A percentile compares a stretch with the other conserved stretches of the same genome.
phyloP scores from a whole-genome alignment of 495 filamentous ascomycete genomes.

The Neurospora cerealis region DNA sequence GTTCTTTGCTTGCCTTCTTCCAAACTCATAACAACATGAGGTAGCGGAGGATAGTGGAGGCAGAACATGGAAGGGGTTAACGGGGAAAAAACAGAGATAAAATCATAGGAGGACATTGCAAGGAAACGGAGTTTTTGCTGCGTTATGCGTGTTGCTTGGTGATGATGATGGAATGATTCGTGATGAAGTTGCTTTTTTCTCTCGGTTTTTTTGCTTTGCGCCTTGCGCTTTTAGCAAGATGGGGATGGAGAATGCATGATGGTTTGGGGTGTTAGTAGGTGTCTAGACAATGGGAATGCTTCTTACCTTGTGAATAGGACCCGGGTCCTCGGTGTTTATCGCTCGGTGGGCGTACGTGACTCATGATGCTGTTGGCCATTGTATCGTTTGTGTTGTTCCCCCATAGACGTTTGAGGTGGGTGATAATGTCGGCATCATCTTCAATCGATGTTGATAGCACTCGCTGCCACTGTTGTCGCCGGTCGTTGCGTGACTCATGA shows the following conservation, averaged over 20 bases:
- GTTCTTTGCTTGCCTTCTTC: not conserved
- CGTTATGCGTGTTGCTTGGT: not conserved
- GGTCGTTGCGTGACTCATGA: not conserved
- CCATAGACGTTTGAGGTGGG: too few relatives aligned
- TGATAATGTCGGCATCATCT: not conserved
- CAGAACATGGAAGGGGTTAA: not conserved
- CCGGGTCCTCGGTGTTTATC: not conserved
- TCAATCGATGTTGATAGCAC: not conserved
- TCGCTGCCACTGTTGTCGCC: too few relatives aligned
- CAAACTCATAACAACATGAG: not conserved
- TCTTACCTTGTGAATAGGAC: not conserved
- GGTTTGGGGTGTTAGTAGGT: not conserved
- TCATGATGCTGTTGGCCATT: not conserved
- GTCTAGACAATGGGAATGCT: not conserved
- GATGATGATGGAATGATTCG: not conserved
- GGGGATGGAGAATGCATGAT: not conserved
- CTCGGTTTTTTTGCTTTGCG: not conserved
- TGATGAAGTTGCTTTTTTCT: not conserved
- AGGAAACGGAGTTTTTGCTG: not conserved
- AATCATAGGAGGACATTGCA: not conserved
- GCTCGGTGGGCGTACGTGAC: not conserved
- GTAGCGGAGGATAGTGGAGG: not conserved
- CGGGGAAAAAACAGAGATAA: not conserved
- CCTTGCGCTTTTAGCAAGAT: not conserved
- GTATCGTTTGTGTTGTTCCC: too few relatives aligned